Percentiles rank a stretch among this genome's conserved stretches.
These are phyloP conservation scores for Nannizzia gypsea DNA, from an alignment of 2,329 filamentous ascomycete genomes.

Conservation along the genomic window DNA sequence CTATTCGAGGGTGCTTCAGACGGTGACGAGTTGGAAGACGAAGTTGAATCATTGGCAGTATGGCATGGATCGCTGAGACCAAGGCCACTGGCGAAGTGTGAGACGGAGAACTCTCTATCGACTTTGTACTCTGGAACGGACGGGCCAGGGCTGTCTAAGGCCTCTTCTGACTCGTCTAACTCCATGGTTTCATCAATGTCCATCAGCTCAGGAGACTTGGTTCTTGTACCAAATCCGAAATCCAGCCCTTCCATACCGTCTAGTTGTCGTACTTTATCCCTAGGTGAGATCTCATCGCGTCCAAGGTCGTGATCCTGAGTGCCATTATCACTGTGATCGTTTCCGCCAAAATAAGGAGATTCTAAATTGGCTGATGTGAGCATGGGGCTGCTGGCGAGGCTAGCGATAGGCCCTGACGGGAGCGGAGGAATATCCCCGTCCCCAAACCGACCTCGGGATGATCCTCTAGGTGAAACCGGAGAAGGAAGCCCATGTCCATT, in stretches of 20 bases:
- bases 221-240: background rate
- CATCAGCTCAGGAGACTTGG: background rate
- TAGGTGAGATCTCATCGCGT: background rate
- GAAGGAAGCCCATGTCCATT: conserved; percentile 7
- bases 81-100: conserved; percentile 29
- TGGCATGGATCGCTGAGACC: conserved; percentile 51
- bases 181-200: background rate
- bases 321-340: background rate
- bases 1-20: conserved; percentile 51
- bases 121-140: conserved; percentile 7
- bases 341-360: background rate
- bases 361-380: conserved; percentile 6
- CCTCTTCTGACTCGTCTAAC: background rate
- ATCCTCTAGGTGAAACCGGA: conserved; percentile 8
- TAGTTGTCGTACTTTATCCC: background rate
- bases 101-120: conserved; percentile 25
- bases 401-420: conserved; percentile 11
- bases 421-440: conserved; percentile 14
- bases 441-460: conserved; percentile 2
- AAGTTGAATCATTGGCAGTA: conserved; percentile 50
- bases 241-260: background rate
- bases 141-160: conserved; percentile 1
- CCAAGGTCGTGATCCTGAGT: background rate
- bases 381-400: conserved; percentile 11
- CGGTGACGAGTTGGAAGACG: conserved; percentile 51